phyloP scores from a whole-genome alignment of 2,329 filamentous ascomycete species.

The Colletotrichum tamarilloi region DNA sequence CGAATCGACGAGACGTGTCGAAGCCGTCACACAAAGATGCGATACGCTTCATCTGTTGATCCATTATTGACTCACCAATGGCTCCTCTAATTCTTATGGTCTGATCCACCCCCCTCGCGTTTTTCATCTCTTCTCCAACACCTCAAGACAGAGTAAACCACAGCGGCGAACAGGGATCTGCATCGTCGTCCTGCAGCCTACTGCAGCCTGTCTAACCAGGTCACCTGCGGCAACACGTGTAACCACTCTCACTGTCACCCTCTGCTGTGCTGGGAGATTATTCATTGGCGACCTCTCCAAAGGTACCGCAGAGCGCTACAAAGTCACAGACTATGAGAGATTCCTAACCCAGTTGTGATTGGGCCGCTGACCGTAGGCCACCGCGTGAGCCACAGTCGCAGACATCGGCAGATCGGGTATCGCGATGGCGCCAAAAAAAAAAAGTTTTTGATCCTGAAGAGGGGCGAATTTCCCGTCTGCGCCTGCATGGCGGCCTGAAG shows the following conservation, averaged over 20 bases:
- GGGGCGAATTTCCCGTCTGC: not conserved
- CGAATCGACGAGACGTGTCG: not conserved
- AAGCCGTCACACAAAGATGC: not conserved
- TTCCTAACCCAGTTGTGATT: constrained; percentile 8
- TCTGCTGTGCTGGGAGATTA: constrained; percentile 21
- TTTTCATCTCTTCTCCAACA: not conserved
- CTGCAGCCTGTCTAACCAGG: constrained; percentile 25
- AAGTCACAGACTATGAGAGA: not conserved
- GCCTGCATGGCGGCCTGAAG: constrained; percentile 11
- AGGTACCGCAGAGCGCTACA: not conserved
- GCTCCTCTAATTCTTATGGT: not conserved
- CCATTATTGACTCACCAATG: not conserved
- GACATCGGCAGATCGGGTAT: constrained; percentile 14
- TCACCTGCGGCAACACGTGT: constrained; percentile 35
- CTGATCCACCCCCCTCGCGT: not conserved
- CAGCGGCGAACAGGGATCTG: constrained; percentile 23
- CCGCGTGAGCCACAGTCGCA: not conserved
- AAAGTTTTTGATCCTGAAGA: not conserved
- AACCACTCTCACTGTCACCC: constrained; percentile 25
- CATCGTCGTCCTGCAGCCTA: constrained; percentile 17
- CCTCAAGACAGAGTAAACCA: not conserved
- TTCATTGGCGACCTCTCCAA: not conserved
- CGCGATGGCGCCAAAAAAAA: constrained; percentile 5
- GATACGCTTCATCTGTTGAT: not conserved
- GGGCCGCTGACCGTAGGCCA: not conserved